Conservation (phyloP, 805 yeast genomes). For the Wickerhamiella alocasiicola region DNA sequence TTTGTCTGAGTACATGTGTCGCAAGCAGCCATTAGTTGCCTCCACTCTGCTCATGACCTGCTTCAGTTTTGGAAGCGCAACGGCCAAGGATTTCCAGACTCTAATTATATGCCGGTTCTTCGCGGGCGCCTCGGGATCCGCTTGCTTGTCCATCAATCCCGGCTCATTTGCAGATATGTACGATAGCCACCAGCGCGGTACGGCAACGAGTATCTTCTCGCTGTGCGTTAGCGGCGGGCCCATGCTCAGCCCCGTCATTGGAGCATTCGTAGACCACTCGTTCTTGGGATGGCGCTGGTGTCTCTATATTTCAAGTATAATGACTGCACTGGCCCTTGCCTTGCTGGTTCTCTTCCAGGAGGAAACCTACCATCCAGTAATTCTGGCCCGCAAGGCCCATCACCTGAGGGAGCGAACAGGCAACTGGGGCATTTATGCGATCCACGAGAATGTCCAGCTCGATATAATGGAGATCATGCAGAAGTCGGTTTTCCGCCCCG, state of each 20-base stretch:
- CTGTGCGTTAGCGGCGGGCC: constrained; percentile 73
- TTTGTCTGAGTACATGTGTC: constrained; percentile 63
- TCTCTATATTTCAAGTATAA: constrained; percentile 54
- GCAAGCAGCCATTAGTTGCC: constrained; percentile 46
- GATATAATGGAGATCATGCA: constrained; percentile 31
- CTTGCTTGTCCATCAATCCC: constrained; percentile 73
- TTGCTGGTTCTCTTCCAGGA: constrained; percentile 35
- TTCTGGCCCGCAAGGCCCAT: constrained; percentile 51
- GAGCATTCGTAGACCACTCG: constrained; percentile 51
- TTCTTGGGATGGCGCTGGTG: constrained; percentile 80
- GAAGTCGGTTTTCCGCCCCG: constrained; percentile 24
- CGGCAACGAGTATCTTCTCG: constrained; percentile 58
- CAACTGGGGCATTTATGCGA: constrained; percentile 73
- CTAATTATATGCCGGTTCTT: constrained; percentile 60
- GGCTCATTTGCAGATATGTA: constrained; percentile 80
- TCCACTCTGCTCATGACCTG: constrained; percentile 45
- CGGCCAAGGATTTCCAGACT: constrained; percentile 69
- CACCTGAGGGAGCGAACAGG: constrained; percentile 53
- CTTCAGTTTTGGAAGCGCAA: constrained; percentile 63
- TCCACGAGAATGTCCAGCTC: constrained; percentile 34
- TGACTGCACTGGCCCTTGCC: constrained; percentile 36
- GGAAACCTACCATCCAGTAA: constrained; percentile 64
- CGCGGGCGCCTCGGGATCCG: constrained; percentile 74
- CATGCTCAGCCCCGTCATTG: constrained; percentile 66
- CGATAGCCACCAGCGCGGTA: constrained; percentile 54